Percentiles rank a stretch among this genome's conserved stretches.
These are phyloP conservation scores for Xylaria curta DNA, from an alignment of 495 filamentous ascomycete genomes.

Conservation along the genomic window DNA sequence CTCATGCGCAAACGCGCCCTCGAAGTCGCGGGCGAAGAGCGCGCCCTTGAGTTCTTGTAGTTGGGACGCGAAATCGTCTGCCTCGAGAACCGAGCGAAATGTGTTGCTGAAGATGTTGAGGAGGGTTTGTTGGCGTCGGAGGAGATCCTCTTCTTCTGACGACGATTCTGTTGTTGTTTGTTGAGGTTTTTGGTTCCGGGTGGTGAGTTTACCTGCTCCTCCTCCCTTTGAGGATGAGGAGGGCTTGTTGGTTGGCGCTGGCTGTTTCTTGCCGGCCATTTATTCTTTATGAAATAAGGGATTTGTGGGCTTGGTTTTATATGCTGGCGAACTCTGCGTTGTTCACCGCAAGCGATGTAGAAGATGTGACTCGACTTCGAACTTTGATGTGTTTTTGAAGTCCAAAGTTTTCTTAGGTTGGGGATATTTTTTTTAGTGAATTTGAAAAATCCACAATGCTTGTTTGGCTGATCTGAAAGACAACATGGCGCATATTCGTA, in stretches of 20 bases:
- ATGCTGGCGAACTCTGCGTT: not conserved
- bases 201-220: too few relatives aligned
- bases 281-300: not conserved
- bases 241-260: not conserved
- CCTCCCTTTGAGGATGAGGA: too few relatives aligned
- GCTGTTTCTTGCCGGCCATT: slow-evolving; percentile 22
- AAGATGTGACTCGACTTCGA: not conserved
- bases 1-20: slow-evolving; percentile 72
- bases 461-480: not conserved
- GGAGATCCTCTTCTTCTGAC: slow-evolving; percentile 28
- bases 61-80: slow-evolving; percentile 45
- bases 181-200: not conserved
- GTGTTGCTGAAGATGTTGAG: slow-evolving; percentile 77
- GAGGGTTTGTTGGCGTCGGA: slow-evolving; percentile 70
- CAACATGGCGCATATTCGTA: not conserved
- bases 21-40: slow-evolving; percentile 85
- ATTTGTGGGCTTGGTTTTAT: not conserved
- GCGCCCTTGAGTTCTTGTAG: slow-evolving; percentile 84
- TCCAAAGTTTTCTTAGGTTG: not conserved
- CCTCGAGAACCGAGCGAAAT: slow-evolving; percentile 56
- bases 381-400: not conserved
- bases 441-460: slow-evolving; percentile 13
- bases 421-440: slow-evolving; percentile 7
- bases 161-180: not conserved
- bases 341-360: not conserved